Evolutionary conservation across 331 rosid species (phyloP).

Genomic region (Saraca asoca): DNA sequence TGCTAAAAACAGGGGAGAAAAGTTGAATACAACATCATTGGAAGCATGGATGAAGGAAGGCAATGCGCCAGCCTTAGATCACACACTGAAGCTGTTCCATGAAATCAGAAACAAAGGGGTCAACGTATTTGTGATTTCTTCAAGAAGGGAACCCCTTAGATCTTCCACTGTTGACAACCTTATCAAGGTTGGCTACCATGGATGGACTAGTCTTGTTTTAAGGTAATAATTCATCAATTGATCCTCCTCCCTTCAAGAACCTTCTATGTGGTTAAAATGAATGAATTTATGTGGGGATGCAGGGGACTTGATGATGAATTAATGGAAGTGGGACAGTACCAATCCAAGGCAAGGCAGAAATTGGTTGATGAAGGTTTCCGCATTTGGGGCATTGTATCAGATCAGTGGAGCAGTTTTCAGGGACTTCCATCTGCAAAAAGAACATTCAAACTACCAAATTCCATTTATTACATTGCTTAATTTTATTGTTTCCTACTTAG

Average conservation of each 20-base stretch:
- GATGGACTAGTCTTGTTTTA: slow-evolving; percentile 50
- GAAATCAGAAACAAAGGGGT: slow-evolving; percentile 55
- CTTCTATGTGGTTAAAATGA: no score
- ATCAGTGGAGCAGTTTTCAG: slow-evolving; percentile 73
- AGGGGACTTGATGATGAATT: slow-evolving; percentile 68
- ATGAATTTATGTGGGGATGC: no score
- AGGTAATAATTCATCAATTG: slow-evolving; percentile 32
- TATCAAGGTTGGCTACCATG: slow-evolving; percentile 65
- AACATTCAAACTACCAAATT: slow-evolving; percentile 65
- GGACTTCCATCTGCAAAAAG: slow-evolving; percentile 58
- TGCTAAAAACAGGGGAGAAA: slow-evolving; percentile 38
- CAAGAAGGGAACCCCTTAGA: slow-evolving; percentile 58
- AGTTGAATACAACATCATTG: slow-evolving; percentile 40
- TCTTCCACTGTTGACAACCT: slow-evolving; percentile 61
- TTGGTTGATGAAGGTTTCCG: slow-evolving; percentile 55
- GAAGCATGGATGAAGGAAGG: slow-evolving; percentile 51
- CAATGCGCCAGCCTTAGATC: slow-evolving; percentile 58
- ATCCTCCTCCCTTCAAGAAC: background rate
- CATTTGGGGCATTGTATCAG: slow-evolving; percentile 65
- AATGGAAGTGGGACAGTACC: slow-evolving; percentile 50
- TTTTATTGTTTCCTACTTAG: background rate
- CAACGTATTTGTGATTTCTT: slow-evolving; percentile 56
- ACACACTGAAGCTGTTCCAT: slow-evolving; percentile 47
- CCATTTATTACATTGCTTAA: slow-evolving; percentile 47
- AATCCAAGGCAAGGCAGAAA: slow-evolving; percentile 46